These are phyloP conservation scores for Globisporangium irregulare DNA, from an alignment of 352 stramenopile species.

Conservation along the genomic window DNA sequence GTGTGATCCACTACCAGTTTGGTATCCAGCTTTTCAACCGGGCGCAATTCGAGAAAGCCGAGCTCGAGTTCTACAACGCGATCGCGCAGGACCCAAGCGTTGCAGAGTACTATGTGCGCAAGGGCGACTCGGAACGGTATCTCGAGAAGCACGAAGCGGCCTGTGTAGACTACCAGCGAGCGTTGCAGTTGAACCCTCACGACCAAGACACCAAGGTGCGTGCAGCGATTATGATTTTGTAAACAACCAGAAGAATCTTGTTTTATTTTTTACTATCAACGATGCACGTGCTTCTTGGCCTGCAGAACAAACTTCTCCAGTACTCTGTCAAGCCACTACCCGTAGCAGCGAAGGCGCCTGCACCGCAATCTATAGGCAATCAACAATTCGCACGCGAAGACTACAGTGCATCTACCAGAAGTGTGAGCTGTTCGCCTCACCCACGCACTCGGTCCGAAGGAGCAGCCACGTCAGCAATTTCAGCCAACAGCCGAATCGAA, in stretches of 20 bases:
- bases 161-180: constrained; percentile 46
- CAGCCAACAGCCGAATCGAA: constrained; percentile 18
- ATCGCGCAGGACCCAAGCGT: constrained; percentile 56
- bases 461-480: constrained; percentile 16
- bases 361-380: constrained; percentile 6
- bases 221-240: background rate
- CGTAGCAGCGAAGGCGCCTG: background rate
- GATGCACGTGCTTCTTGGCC: background rate
- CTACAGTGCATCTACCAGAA: background rate
- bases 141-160: constrained; percentile 64
- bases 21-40: constrained; percentile 77
- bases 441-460: constrained; percentile 10
- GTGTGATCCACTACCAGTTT: constrained; percentile 81
- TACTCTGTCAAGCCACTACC: constrained; percentile 31
- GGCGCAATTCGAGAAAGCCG: constrained; percentile 66
- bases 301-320: constrained; percentile 59
- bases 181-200: constrained; percentile 48
- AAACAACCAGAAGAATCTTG: background rate
- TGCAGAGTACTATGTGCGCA: constrained; percentile 61
- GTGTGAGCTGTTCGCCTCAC: background rate
- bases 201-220: constrained; percentile 55
- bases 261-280: background rate
- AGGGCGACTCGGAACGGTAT: constrained; percentile 71
- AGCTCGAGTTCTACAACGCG: constrained; percentile 64
- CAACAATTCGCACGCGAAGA: constrained; percentile 5